Percentiles rank a stretch among this genome's conserved stretches.
Evolutionary conservation across 192 early-diverging fungal genomes (phyloP).

Genomic region (Coemansia sp.): DNA sequence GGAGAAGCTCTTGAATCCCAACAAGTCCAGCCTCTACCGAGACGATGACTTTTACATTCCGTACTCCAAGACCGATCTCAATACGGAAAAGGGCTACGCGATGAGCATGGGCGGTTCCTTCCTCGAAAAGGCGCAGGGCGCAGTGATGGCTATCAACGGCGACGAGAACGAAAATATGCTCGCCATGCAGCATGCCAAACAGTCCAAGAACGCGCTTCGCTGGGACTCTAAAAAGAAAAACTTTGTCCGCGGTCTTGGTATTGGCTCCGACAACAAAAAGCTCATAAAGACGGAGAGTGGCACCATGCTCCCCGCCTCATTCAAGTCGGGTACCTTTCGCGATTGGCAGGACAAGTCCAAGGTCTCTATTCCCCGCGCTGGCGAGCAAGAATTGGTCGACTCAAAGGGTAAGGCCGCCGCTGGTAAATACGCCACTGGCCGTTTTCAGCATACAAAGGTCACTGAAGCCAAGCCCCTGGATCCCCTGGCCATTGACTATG

Average conservation of each 20-base stretch:
- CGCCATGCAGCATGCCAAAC: constrained; percentile 61
- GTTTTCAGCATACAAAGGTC: constrained; percentile 80
- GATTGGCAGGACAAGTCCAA: constrained; percentile 93
- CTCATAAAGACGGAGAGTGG: constrained; percentile 91
- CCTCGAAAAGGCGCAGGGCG: constrained; percentile 77
- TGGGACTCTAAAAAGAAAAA: constrained; percentile 97
- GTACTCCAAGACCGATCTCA: constrained; percentile 80
- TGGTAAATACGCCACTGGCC: constrained; percentile 52
- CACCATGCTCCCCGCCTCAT: constrained; percentile 84
- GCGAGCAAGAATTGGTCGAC: constrained; percentile 79
- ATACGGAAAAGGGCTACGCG: constrained; percentile 85
- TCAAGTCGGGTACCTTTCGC: constrained; percentile 84
- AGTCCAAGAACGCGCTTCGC: constrained; percentile 60
- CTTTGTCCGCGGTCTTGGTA: constrained; percentile 79
- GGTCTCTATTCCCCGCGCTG: constrained; percentile 75
- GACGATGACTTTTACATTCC: constrained; percentile 92
- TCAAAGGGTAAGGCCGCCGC: constrained; percentile 39
- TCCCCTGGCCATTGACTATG: constrained; percentile 66
- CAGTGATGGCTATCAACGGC: constrained; percentile 75
- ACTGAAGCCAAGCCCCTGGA: constrained; percentile 74
- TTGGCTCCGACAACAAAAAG: constrained; percentile 97
- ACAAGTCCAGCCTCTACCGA: constrained; percentile 41
- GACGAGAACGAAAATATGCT: constrained; percentile 77
- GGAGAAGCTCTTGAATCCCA: constrained; percentile 27
- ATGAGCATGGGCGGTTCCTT: constrained; percentile 75